Evolutionary conservation across 2,329 filamentous ascomycete genomes (phyloP), one percentile per base, ranked within the genome.

Genomic region (Pseudogymnoascus sp.): DNA sequence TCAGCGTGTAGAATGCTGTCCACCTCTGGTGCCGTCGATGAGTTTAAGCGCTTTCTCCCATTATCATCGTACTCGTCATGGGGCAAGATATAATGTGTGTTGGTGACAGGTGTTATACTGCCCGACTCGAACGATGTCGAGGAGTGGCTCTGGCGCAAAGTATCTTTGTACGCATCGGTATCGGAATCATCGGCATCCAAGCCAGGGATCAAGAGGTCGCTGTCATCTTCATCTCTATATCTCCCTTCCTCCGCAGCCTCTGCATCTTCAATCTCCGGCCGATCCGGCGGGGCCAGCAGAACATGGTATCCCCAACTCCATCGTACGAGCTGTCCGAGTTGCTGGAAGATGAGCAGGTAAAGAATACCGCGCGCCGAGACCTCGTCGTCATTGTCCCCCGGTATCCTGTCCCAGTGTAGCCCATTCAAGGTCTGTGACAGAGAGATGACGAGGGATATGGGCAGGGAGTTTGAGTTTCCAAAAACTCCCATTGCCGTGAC

Each of bases 261-360:
- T n/a, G 50, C 64, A 21, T 70, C 68, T 18, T 47, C 65, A 87
- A 62, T 89, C 85, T 11, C 82, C 79, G 70, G 90, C 66, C 83
- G 84, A 59, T 88, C 85, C 68, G 91, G 89, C 16, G 93, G 91
- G 16, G 92, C 92, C n/a, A 99, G 80, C 16, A 99, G 80, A 38
- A 97, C 87, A 70, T 96, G 92, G 75, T 96, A 97, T 10, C 94
- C 94, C 94, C 94, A 99, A 66, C 91, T 97, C 94, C 94, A 99
- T 64, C 94, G 85, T 18, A 99, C 87, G 25, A 97, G 80, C 76
- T 99, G 94, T 21, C 94, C 94, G 2, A 99, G 84, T 74, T 99
- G 94, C 77, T 99, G 94, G 77, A 99, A 99, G 68, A 99, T 95
- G 66, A 99, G 82, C 10, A 99, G 82, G 72, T 99, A 99, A 0